Evolutionary conservation across 75 land plant species (phyloP), one percentile per base, ranked within the genome.

Genomic region (Pinus tabuliformis): DNA sequence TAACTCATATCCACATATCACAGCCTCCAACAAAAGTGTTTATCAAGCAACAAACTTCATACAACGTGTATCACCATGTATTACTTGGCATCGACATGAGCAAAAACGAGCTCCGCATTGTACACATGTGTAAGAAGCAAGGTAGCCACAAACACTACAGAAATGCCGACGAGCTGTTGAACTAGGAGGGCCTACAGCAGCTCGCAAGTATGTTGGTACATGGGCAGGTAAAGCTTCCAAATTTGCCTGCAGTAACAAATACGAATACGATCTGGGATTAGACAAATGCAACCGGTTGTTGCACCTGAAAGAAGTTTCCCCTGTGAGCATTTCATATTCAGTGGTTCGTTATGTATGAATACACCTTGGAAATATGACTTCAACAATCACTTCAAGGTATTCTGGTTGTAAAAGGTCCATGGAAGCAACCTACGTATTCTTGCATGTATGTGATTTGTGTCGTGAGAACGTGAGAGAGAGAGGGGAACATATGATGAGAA

Each of bases 141-240:
- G 62, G 73, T 84, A 91, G 16, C 99, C 99, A 83, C 99, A 96
- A n/a, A 96, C 99, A 36, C 88, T 90, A 79, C 99, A 96, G 82
- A 91, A 96, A 83, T 93, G 92, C 24, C 97, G 91, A 8, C 97
- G 87, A 24, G 93, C 85, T 17, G 84, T 80, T 24, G 87, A 78
- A 78, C 89, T 93, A 21, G 99, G 99, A 56, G 94, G 94, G n/a
- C 99, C 99, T 30, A 96, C 99, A n/a, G 97, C 94, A 78, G 99
- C 99, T 63, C 84, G 85, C 80, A 93, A 54, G 76, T 93, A 96
- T 24, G 94, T 78, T 6, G 99, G 99, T 26, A 91, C 90, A 81
- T 96, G 87, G 9, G 94, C 83, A 68, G 94, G 97, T 79, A 91
- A 83, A n/a, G 91, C 83, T 75, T 96, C 98, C 73, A 95, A 71